Base-by-base conservation (phyloP, 2,329 filamentous ascomycete species). In the Sporothrix pseudoabietina region DNA sequence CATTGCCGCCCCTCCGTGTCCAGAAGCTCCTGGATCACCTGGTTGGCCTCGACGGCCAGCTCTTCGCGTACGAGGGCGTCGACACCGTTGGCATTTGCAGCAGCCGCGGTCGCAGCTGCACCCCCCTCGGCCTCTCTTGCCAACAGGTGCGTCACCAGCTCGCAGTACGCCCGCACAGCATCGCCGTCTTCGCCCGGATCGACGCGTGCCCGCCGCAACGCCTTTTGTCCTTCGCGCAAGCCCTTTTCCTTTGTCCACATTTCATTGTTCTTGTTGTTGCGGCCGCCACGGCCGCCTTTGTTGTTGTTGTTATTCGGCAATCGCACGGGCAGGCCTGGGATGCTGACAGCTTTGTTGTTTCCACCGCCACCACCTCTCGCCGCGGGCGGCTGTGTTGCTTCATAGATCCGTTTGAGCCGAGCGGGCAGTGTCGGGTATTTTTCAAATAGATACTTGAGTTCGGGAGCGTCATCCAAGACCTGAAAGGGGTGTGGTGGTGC, bases 161-260 rank as follows among this genome's bases (percentile, higher is more conserved):
- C 87, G 65, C 85, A 86, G 77, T 89, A 91, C 79, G 90, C 89
- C 71, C 86, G 82, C 41, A 91, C 82, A 4, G 83, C 89, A 76
- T 90, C 87, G 41, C 88, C 88, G 73, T 86, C 86, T 76, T 86
- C 84, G n/a, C 85, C 84, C 1, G 84, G 83, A 41, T 84, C 83
- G 44, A 82, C 82, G 73, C 86, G 83, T 47, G 86, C 85, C 71
- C 80, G 83, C 57, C 85, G 85, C 73, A 91, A 80, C 16, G 85
- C 85, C 26, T 85, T 82, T 61, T 87, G 85, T 1, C 88, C 90
- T 26, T 85, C 85, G 71, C 85, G 82, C 68, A 89, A 83, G 7
- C 89, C 89, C 6, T 86, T 82, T 69, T 91, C 88, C 61, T 83
- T 82, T 30, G 86, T 87, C 90, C 89, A 92, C 3, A 14, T 55